phyloP scores from a whole-genome alignment of 2,329 filamentous ascomycete species.

The Penicillium sp. region DNA sequence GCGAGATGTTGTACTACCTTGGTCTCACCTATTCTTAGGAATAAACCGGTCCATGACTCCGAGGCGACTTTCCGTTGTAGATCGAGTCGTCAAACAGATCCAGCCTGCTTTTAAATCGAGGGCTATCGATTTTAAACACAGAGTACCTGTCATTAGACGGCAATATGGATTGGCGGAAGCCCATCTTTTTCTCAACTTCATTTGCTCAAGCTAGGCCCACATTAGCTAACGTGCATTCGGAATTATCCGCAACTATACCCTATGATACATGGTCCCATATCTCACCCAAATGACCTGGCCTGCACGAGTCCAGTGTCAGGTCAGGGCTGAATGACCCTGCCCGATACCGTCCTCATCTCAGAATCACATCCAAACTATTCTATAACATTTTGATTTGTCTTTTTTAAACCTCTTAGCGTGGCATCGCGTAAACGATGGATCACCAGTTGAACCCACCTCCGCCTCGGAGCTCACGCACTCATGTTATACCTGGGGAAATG shows the following conservation, averaged over 20 bases:
- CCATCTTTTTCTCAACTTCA: neutral
- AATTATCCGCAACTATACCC: neutral
- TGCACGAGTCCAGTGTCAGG: neutral
- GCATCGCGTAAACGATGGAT: neutral
- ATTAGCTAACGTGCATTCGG: neutral
- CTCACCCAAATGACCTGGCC: neutral
- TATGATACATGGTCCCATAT: neutral
- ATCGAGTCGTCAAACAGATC: slow-evolving; percentile 3
- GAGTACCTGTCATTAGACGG: neutral
- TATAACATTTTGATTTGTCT: neutral
- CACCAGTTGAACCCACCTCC: neutral
- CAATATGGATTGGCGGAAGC: neutral
- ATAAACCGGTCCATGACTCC: neutral
- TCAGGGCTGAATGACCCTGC: neutral
- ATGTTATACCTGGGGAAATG: neutral
- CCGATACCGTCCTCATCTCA: neutral
- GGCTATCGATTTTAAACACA: neutral
- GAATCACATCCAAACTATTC: neutral
- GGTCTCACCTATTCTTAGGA: slow-evolving; percentile 5
- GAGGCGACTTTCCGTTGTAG: neutral
- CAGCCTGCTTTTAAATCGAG: neutral
- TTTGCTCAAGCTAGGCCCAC: neutral
- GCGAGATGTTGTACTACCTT: neutral
- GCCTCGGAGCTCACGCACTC: neutral
- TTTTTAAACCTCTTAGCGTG: neutral